Evolutionary conservation across 371 early-diverging fungal genomes (phyloP), one percentile per base, ranked within the genome.

Genomic region (Haplosporangium sp.): DNA sequence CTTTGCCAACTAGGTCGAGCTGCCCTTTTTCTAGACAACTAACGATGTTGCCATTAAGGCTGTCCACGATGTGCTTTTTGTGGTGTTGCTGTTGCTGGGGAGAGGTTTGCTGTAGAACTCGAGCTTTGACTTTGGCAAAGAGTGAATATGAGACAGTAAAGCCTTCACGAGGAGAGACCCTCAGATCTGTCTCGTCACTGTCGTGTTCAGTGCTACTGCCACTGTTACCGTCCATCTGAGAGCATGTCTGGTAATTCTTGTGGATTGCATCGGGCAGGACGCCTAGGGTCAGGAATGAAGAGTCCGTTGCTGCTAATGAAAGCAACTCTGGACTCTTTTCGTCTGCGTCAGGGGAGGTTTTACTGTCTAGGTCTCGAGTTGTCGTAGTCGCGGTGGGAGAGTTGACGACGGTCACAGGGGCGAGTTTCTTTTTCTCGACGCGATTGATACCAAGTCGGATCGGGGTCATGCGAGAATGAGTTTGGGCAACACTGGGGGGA

Each of bases 91-190:
- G 67, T 38, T 67, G 55, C 48, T 66, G 61, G 20, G 64, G 11
- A 56, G 45, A 37, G 41, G 54, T 29, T 59, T 43, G 45, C 20
- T 60, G 54, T 65, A 59, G 20, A 12, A 62, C 67, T 12, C 60
- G 51, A n/a, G 65, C 66, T 58, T 66, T 75, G 60, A 70, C 70
- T 45, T 66, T 69, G 12, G 64, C 70, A 55, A 70, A 55, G 45
- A 75, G 62, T 23, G 76, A 69, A 60, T 52, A 45, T 9, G 62
- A 7, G 21, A 75, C 62, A 50, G 70, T 70, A 45, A 62, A 75
- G 50, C 70, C 70, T 41, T 75, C 70, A 11, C 70, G 70, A 23
- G 65, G 57, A 53, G 57, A n/a, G n/a, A n/a, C 53, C 61, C 57
- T 64, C n/a, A 45, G 36, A 21, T 55, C 23, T 6, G 66, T 2